These are phyloP conservation scores for Colletotrichum costaricense DNA, from an alignment of 2,329 filamentous ascomycete genomes.

Conservation along the genomic window DNA sequence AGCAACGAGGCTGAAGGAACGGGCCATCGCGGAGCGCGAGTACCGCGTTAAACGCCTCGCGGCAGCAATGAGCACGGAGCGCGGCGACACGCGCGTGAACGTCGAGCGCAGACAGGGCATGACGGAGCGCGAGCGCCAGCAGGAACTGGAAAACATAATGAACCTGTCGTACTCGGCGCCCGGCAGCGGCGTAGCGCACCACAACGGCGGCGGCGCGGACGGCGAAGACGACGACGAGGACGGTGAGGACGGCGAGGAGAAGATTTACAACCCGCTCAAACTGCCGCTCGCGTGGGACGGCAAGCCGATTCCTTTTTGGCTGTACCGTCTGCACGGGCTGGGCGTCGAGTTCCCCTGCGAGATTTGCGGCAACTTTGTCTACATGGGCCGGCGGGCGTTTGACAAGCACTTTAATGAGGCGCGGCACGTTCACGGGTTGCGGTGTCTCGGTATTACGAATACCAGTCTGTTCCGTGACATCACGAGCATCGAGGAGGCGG, in stretches of 20 bases:
- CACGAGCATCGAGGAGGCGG: slow-evolving; percentile 88
- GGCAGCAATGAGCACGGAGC: slow-evolving; percentile 85
- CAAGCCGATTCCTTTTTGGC: slow-evolving; percentile 98
- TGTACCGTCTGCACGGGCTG: slow-evolving; percentile 95
- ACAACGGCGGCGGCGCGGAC: slow-evolving; percentile 40
- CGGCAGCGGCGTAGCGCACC: slow-evolving; percentile 30
- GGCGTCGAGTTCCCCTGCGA: slow-evolving; percentile 97
- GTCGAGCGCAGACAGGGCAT: slow-evolving; percentile 97
- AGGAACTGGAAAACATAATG: slow-evolving; percentile 91
- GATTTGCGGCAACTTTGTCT: slow-evolving; percentile 98
- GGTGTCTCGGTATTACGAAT: slow-evolving; percentile 93
- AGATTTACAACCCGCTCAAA: slow-evolving; percentile 96
- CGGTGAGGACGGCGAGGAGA: slow-evolving; percentile 83
- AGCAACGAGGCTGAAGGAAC: slow-evolving; percentile 80
- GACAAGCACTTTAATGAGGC: slow-evolving; percentile 99
- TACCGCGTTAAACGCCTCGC: slow-evolving; percentile 84
- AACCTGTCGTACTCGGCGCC: slow-evolving; percentile 61
- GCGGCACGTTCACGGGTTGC: slow-evolving; percentile 91
- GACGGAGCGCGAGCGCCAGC: slow-evolving; percentile 94
- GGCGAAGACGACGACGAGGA: slow-evolving; percentile 69
- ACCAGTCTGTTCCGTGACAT: slow-evolving; percentile 94
- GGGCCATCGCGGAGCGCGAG: slow-evolving; percentile 90
- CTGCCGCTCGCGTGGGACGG: slow-evolving; percentile 97
- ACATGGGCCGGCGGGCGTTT: slow-evolving; percentile 95
- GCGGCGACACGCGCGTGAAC: slow-evolving; percentile 90